Evolutionary conservation across 78 protist species (phyloP).

Genomic region (Neovahlkampfia damariscottae): DNA sequence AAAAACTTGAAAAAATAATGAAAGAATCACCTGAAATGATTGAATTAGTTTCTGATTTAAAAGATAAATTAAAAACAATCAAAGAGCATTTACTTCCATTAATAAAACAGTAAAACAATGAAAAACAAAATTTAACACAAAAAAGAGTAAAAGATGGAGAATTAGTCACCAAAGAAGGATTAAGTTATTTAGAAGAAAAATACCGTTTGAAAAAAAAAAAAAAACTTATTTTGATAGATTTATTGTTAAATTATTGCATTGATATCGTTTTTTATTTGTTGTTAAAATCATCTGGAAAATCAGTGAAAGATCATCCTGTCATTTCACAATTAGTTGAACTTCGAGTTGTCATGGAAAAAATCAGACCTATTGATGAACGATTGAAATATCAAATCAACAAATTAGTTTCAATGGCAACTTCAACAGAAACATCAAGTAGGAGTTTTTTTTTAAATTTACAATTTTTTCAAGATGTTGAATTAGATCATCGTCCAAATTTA

Average conservation of each 20-base stretch:
- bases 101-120: too few relatives aligned
- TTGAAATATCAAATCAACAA: conserved; percentile 33
- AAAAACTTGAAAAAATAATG: neutral
- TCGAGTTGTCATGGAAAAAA: conserved; percentile 52
- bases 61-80: neutral
- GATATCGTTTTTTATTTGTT: conserved; percentile 62
- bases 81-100: neutral
- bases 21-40: neutral
- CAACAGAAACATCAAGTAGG: neutral
- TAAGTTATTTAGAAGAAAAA: conserved; percentile 3
- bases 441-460: neutral
- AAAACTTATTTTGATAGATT: too few relatives aligned
- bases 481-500: too few relatives aligned
- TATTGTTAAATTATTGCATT: conserved; percentile 67
- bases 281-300: conserved; percentile 55
- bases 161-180: neutral
- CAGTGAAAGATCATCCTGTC: conserved; percentile 74
- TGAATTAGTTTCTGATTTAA: neutral
- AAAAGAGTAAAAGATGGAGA: neutral
- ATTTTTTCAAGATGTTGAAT: neutral
- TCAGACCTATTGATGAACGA: conserved; percentile 49
- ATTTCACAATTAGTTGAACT: conserved; percentile 49
- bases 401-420: conserved; percentile 7
- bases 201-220: too few relatives aligned
- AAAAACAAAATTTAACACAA: too few relatives aligned